Evolutionary conservation across 768 basidiomycete genomes (phyloP).

Genomic region (Amanita rimosa): DNA sequence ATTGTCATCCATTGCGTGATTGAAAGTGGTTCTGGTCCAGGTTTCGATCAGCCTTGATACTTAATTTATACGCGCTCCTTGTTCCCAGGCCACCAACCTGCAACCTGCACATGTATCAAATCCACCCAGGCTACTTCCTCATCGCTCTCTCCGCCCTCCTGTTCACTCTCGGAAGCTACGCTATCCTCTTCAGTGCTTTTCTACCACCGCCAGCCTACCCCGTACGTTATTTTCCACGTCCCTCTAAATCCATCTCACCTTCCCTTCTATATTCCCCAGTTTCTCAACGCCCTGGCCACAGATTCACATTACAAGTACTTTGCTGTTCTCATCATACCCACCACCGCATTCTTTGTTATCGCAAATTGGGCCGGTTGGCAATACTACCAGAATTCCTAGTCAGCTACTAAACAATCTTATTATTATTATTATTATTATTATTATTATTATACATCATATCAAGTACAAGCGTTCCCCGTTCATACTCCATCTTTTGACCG

Average conservation of each 20-base stretch:
- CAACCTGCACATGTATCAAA: background rate
- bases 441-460: constrained; percentile 7
- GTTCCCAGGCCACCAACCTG: constrained; percentile 4
- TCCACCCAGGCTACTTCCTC: constrained; percentile 22
- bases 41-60: background rate
- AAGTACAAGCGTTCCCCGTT: background rate
- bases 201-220: constrained; percentile 37
- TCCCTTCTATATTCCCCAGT: constrained; percentile 22
- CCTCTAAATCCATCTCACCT: background rate
- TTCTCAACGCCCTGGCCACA: constrained; percentile 47
- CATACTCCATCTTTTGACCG: constrained; percentile 19
- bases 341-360: constrained; percentile 81
- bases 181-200: constrained; percentile 55
- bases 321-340: constrained; percentile 65
- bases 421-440: too few relatives aligned
- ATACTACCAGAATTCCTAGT: constrained; percentile 83
- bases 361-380: constrained; percentile 99
- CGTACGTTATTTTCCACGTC: constrained; percentile 29
- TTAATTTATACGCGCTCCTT: background rate
- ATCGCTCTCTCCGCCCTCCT: constrained; percentile 37
- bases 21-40: constrained; percentile 1
- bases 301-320: constrained; percentile 94
- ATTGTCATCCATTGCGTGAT: constrained; percentile 1
- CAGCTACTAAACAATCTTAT: too few relatives aligned
- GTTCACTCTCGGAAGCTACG: constrained; percentile 48